These are phyloP conservation scores for Talaromyces sp. DNA, from an alignment of 2,329 filamentous ascomycete genomes.

Conservation along the genomic window DNA sequence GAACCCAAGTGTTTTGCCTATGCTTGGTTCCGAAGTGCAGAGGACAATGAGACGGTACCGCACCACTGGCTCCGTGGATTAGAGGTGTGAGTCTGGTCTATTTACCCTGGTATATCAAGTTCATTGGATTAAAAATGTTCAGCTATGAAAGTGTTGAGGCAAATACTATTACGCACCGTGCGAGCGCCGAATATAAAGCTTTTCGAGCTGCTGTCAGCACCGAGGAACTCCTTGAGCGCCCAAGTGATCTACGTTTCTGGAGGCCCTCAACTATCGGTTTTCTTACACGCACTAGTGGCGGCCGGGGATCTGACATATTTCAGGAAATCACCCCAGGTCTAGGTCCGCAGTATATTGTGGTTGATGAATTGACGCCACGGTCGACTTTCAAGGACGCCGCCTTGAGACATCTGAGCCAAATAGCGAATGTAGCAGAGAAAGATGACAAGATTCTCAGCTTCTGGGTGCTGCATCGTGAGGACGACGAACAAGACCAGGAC, in stretches of 20 bases:
- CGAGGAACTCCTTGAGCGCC: background rate
- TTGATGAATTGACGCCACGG: background rate
- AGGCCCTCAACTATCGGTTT: background rate
- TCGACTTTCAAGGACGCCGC: background rate
- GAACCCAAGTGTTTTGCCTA: constrained; percentile 2
- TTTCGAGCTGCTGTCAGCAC: background rate
- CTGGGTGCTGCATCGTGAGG: background rate
- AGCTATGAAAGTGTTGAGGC: background rate
- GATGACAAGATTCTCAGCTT: background rate
- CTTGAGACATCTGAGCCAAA: background rate
- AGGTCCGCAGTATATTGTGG: background rate
- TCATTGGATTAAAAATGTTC: background rate
- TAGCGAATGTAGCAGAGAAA: background rate
- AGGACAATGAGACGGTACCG: constrained; percentile 2
- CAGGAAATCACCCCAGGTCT: background rate
- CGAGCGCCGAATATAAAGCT: background rate
- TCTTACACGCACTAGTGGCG: background rate
- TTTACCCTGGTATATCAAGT: background rate
- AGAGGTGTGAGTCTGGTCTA: background rate
- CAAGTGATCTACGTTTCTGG: background rate
- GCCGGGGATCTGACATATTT: background rate
- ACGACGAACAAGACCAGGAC: background rate
- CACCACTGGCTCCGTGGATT: constrained; percentile 2
- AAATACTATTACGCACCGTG: background rate
- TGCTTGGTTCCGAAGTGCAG: constrained; percentile 5